phyloP scores from a whole-genome alignment of 106 monocot genomes.

The Allium sativum region DNA sequence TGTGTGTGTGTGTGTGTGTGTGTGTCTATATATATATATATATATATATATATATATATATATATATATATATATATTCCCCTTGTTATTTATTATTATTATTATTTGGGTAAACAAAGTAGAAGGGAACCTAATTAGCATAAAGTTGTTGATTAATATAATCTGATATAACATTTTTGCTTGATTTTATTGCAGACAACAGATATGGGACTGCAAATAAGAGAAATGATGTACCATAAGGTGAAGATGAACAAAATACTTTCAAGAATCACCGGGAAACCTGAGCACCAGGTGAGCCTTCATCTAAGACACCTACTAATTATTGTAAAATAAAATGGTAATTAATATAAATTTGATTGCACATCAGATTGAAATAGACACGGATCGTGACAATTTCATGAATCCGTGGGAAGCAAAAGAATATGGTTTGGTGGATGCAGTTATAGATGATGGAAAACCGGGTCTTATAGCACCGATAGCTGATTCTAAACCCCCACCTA shows the following conservation, averaged over 20 bases:
- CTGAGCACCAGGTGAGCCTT: constrained; percentile 54
- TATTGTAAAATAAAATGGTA: no score
- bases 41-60: no score
- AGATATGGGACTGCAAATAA: constrained; percentile 72
- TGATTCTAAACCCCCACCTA: constrained; percentile 58
- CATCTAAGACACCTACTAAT: not conserved
- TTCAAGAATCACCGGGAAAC: constrained; percentile 87
- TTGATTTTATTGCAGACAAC: constrained; percentile 35
- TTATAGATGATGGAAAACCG: constrained; percentile 90
- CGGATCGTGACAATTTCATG: constrained; percentile 93
- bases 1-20: no score
- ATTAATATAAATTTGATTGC: not conserved
- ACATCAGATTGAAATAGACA: constrained; percentile 69
- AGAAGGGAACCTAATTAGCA: no score
- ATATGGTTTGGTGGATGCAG: constrained; percentile 81
- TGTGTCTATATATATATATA: no score
- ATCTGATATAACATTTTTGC: no score
- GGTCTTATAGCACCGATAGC: constrained; percentile 85
- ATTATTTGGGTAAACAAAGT: no score
- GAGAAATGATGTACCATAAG: constrained; percentile 91
- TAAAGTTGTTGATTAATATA: no score
- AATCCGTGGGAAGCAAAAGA: constrained; percentile 94
- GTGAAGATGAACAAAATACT: constrained; percentile 91
- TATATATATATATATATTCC: no score
- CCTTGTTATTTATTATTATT: no score